Conservation (phyloP, 768 basidiomycete genomes). For the Mrakia frigida region DNA sequence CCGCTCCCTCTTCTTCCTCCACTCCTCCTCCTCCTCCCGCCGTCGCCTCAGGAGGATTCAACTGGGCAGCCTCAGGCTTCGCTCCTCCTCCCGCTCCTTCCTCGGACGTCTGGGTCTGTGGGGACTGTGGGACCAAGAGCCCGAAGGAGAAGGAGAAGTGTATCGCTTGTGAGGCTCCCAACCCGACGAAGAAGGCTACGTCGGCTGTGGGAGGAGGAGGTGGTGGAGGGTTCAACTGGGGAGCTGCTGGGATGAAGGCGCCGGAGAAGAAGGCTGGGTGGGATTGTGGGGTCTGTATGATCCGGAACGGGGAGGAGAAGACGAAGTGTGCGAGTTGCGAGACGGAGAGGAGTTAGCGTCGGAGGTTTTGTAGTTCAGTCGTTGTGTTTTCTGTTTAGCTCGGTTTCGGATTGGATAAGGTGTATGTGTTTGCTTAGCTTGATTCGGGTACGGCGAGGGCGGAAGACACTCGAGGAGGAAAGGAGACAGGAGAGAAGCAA, state of each 20-base stretch:
- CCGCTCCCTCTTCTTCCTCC: not conserved
- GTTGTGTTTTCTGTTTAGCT: no score
- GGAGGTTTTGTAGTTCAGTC: no score
- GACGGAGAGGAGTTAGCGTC: constrained; percentile 3
- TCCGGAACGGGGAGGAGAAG: constrained; percentile 7
- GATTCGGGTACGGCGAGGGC: no score
- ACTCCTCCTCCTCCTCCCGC: not conserved
- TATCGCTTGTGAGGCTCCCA: constrained; percentile 20
- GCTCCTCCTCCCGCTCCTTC: not conserved
- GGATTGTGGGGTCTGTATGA: constrained; percentile 29
- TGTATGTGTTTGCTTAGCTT: no score
- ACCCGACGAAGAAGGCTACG: not conserved
- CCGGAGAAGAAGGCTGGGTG: constrained; percentile 23
- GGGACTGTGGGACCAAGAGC: constrained; percentile 18
- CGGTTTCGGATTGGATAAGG: no score
- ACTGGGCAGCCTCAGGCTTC: constrained; percentile 29
- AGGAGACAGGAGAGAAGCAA: no score
- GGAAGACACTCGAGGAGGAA: no score
- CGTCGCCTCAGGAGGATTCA: constrained; percentile 8
- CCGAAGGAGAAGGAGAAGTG: constrained; percentile 9
- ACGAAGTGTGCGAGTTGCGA: constrained; percentile 25
- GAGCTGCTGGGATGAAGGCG: constrained; percentile 26
- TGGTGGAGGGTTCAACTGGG: constrained; percentile 31
- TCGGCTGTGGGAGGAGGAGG: not conserved
- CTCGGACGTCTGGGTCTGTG: constrained; percentile 23